Percentiles rank a stretch among this genome's conserved stretches.
Evolutionary conservation across 192 early-diverging fungal genomes (phyloP).

Genomic region (Phlyctochytrium arcticum): DNA sequence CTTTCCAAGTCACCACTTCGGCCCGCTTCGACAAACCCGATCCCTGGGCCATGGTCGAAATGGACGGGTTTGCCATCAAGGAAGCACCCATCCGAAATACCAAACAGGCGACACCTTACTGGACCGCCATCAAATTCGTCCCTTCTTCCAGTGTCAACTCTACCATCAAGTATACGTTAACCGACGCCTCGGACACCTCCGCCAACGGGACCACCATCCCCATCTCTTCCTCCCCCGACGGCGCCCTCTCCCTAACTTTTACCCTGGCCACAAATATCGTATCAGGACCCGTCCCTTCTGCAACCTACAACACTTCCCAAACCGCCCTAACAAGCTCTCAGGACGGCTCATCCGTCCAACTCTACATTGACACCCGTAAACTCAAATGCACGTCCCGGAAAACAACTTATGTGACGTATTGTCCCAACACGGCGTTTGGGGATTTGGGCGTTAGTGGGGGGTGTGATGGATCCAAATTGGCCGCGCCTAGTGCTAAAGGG

Average conservation of each 20-base stretch:
- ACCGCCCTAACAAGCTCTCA: background rate
- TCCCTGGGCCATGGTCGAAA: constrained; percentile 15
- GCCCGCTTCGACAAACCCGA: constrained; percentile 10
- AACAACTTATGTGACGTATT: background rate
- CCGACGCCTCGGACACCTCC: constrained; percentile 5
- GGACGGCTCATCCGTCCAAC: background rate
- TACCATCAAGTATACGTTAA: constrained; percentile 10
- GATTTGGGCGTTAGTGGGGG: constrained; percentile 17
- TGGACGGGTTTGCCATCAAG: constrained; percentile 10
- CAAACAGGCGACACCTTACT: constrained; percentile 12
- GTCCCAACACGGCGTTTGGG: constrained; percentile 17
- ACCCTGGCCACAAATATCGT: background rate
- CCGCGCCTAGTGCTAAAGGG: background rate
- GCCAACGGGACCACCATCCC: constrained; percentile 7
- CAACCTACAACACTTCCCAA: constrained; percentile 3
- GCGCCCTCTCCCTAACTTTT: constrained; percentile 2
- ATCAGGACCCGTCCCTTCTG: background rate
- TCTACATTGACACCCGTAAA: constrained; percentile 16
- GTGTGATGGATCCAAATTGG: constrained; percentile 7
- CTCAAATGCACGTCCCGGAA: background rate
- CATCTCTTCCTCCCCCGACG: background rate
- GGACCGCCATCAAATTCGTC: constrained; percentile 24
- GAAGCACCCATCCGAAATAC: constrained; percentile 14
- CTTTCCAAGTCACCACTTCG: background rate
- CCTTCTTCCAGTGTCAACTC: background rate